Conservation (phyloP, 2,329 filamentous ascomycete species). For the Colletotrichum sp. region DNA sequence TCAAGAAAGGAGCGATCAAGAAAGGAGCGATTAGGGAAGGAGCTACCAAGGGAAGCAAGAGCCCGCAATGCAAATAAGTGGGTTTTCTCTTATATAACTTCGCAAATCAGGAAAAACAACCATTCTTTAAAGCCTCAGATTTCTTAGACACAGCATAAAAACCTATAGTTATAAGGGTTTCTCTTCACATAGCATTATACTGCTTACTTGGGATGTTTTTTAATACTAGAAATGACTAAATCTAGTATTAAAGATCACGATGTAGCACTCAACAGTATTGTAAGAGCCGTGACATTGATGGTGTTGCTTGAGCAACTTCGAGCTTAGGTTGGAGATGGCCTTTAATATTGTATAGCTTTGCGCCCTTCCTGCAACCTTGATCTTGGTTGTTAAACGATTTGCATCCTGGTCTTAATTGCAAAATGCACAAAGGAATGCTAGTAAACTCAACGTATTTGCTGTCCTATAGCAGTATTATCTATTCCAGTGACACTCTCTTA, state of each 20-base stretch:
- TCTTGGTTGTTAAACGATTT: accelerated
- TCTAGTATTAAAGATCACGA: background rate
- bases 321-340: background rate
- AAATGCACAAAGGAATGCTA: accelerated
- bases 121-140: accelerated
- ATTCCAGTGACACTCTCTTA: accelerated
- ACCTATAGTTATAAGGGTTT: accelerated
- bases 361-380: background rate
- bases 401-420: accelerated
- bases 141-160: background rate
- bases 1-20: background rate
- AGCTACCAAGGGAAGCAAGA: background rate
- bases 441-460: accelerated
- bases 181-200: accelerated
- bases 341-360: accelerated
- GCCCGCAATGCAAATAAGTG: accelerated
- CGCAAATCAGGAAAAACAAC: accelerated
- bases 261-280: background rate
- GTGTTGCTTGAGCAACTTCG: accelerated
- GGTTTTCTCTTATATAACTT: accelerated
- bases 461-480: accelerated
- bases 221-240: accelerated
- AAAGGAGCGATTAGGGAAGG: too few relatives aligned
- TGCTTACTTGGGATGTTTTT: background rate
- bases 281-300: accelerated